Base-by-base conservation (phyloP, 208 protist species). In the Leishmania arabica region DNA sequence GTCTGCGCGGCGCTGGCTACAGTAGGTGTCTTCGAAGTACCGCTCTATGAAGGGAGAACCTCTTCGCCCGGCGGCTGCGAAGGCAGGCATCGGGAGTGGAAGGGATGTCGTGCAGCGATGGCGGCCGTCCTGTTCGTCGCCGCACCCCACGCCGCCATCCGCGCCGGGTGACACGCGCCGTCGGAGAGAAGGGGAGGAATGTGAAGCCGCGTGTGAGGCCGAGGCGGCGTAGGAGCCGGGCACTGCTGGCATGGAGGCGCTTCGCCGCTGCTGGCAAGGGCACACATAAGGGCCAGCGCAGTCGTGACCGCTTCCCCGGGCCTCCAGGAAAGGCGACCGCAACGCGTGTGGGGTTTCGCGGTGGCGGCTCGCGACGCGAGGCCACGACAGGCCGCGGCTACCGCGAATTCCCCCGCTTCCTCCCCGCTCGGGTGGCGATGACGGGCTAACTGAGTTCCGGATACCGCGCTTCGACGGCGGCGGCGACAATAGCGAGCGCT, bases 11-110 rank as follows among this genome's bases (percentile, higher is more conserved):
- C 68, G 82, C 76, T 60, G 68, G 53, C 86, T 89, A 69, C 34
- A 84, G 68, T 80, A 89, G 19, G 85, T 88, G 64, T 53, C 70
- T 3, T 66, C 68, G 2, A 34, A 13, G 81, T 86, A 88, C 8
- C 85, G 60, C 74, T 45, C 54, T 19, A 66, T 21, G 56, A 24
- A 15, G 54, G 74, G 51, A 45, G 51, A 76, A 34, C 47, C 34
- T n/a, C 51, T 6, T 40, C 34, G 47, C 51, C 17, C 40, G n/a
- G 40, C 37, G n/a, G 19, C n/a, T 42, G 34, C 24, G n/a, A 47
- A 13, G 24, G 70, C 70, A 49, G 66, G 27, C 37, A 56, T 6
- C 47, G 70, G 27, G 5, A 13, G 21, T 9, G 47, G 11, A n/a
- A 40, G 19, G 47, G n/a, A 37, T 31, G 42, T 3, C 15, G 27